These are phyloP conservation scores for Kondoa subrosea DNA, from an alignment of 768 basidiomycete species.

Conservation along the genomic window DNA sequence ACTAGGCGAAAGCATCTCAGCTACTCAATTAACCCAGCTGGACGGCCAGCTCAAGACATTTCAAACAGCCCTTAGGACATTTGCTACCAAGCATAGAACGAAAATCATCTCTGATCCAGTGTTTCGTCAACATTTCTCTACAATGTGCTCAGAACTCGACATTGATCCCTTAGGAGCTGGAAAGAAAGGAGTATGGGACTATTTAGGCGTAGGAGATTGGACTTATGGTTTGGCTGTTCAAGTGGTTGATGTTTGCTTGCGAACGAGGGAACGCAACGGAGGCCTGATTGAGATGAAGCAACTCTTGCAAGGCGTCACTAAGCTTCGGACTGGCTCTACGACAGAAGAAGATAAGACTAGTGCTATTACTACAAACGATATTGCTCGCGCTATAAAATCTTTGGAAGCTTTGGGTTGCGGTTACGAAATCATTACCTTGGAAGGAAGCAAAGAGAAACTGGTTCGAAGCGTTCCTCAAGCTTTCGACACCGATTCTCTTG, in stretches of 20 bases:
- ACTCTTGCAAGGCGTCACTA: conserved; percentile 58
- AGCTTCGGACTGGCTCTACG: conserved; percentile 44
- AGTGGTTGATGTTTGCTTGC: conserved; percentile 34
- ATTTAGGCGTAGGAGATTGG: conserved; percentile 81
- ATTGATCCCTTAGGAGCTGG: conserved; percentile 60
- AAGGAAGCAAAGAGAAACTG: conserved; percentile 47
- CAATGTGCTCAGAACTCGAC: conserved; percentile 87
- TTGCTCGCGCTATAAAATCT: conserved; percentile 52
- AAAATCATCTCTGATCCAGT: conserved; percentile 66
- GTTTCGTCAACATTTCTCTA: conserved; percentile 81
- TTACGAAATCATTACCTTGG: conserved; percentile 59
- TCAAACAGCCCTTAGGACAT: conserved; percentile 57
- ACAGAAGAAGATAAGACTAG: not conserved
- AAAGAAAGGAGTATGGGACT: conserved; percentile 59
- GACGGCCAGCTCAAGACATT: conserved; percentile 69
- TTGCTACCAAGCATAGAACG: conserved; percentile 65
- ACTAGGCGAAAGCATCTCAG: conserved; percentile 61
- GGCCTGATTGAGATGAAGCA: conserved; percentile 81
- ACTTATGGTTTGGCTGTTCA: conserved; percentile 84
- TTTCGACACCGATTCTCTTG: conserved; percentile 73
- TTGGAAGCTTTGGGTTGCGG: conserved; percentile 80
- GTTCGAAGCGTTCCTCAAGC: conserved; percentile 79
- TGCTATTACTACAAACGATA: conserved; percentile 27
- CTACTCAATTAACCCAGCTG: conserved; percentile 58
- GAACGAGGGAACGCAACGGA: conserved; percentile 47